Evolutionary conservation across 805 yeast genomes (phyloP).

Genomic region (Cyberlindnera nakhonratchasimensis): DNA sequence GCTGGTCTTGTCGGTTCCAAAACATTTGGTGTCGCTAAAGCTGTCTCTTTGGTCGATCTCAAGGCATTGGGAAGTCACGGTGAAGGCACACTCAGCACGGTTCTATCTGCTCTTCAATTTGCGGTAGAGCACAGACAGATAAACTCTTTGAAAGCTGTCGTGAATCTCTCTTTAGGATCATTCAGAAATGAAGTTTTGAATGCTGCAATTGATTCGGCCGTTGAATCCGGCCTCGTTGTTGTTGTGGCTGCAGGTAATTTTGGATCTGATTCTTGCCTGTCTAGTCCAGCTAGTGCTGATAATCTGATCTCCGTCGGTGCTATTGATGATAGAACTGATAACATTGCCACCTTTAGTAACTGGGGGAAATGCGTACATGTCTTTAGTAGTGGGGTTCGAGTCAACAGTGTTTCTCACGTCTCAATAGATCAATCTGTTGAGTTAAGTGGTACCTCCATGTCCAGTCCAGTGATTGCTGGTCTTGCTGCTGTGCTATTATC

Average conservation of each 20-base stretch:
- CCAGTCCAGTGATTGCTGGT: conserved; percentile 74
- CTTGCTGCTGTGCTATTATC: conserved; percentile 52
- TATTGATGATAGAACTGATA: conserved; percentile 68
- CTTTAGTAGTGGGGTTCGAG: conserved; percentile 76
- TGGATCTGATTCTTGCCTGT: conserved; percentile 69
- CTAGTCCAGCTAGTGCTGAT: conserved; percentile 82
- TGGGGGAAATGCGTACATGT: conserved; percentile 92
- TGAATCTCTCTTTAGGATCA: conserved; percentile 81
- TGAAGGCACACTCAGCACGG: conserved; percentile 63
- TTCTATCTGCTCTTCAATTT: conserved; percentile 63
- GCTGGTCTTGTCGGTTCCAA: conserved; percentile 84
- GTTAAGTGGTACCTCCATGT: conserved; percentile 79
- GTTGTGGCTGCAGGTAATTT: conserved; percentile 89
- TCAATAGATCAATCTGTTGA: conserved; percentile 21
- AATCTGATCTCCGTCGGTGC: conserved; percentile 84
- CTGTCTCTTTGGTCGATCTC: conserved; percentile 60
- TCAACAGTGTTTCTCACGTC: conserved; percentile 49
- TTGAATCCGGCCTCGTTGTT: conserved; percentile 63
- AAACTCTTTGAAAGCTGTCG: conserved; percentile 49
- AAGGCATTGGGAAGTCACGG: conserved; percentile 71
- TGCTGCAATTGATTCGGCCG: conserved; percentile 73
- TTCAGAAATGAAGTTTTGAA: conserved; percentile 62
- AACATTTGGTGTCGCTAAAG: conserved; percentile 80
- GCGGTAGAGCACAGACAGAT: conserved; percentile 55
- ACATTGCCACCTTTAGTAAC: conserved; percentile 77